Evolutionary conservation across 768 basidiomycete species (phyloP), one percentile per base, ranked within the genome.

Genomic region (Trametes maxima): DNA sequence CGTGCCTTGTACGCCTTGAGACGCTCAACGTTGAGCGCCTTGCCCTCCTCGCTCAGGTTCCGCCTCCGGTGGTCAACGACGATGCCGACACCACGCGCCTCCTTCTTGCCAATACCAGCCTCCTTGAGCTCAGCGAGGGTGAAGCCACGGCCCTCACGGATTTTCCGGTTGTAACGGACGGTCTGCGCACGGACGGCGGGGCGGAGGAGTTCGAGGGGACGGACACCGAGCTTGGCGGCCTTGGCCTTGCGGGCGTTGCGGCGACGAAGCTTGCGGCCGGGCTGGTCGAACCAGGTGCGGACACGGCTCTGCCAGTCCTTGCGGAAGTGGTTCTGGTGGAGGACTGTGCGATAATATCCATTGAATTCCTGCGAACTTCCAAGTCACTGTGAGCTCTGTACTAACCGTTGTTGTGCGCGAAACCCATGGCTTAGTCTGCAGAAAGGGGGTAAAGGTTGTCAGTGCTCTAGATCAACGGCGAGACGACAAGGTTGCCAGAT

Each of bases 241-340:
- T 97, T 98, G 69, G 81, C 80, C 78, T 94, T 89, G 79, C 97
- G 92, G 45, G 95, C 94, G 48, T 82, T 87, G 75, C 97, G 91
- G 75, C 97, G 85, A 76, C 93, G 91, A 76, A 95, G 90, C 81
- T 98, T 98, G 75, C 92, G 91, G 50, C 95, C 96, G 59, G 97
- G 94, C 80, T 99, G 97, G 83, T 98, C 92, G 76, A 98, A 98
- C 95, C 95, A 95, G 74, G 94, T 96, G 78, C 89, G 89, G 70
- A 96, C 94, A 67, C 90, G 90, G 73, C 88, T 85, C 78, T 98
- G 96, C 95, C 95, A 98, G 77, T 98, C 95, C 88, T 98, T 98
- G 82, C 87, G 92, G 86, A 95, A 95, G 77, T 97, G 94, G 79
- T 95, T 95, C 70, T 78, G 84, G 80, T 87, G 94, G 77, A 96